Percentiles rank a stretch among this genome's conserved stretches.
These are phyloP conservation scores for Cladobotryum protrusum DNA, from an alignment of 2,329 filamentous ascomycete species.

Conservation along the genomic window DNA sequence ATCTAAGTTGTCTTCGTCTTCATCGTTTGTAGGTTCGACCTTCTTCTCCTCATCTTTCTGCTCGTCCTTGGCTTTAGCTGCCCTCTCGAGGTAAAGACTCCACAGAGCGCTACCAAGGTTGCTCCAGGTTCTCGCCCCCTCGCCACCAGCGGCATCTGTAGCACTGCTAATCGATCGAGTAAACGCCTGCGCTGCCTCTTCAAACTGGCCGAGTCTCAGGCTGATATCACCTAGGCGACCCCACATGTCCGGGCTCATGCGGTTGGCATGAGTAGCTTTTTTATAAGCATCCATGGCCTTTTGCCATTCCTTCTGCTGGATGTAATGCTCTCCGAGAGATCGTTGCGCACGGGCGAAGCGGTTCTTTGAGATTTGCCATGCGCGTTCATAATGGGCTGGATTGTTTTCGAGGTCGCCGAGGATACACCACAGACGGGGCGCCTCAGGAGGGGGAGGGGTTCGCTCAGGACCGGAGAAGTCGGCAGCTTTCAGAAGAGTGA, in stretches of 20 bases:
- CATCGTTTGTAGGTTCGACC: conserved; percentile 12
- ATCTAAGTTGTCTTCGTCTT: conserved; percentile 26
- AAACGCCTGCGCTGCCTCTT: conserved; percentile 77
- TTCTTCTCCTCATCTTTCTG: conserved; percentile 15
- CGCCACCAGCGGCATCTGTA: conserved; percentile 62
- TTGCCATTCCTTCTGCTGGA: conserved; percentile 57
- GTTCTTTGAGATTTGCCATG: conserved; percentile 77
- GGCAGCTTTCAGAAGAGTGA: conserved; percentile 48
- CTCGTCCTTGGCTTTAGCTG: conserved; percentile 31
- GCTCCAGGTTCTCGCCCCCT: conserved; percentile 88
- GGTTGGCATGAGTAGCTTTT: conserved; percentile 70
- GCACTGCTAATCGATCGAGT: conserved; percentile 66
- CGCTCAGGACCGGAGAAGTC: conserved; percentile 56
- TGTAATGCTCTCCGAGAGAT: conserved; percentile 74
- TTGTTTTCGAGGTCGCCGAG: conserved; percentile 82
- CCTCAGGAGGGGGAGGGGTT: conserved; percentile 69
- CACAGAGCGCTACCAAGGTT: conserved; percentile 84
- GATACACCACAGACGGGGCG: conserved; percentile 86
- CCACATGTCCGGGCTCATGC: conserved; percentile 79
- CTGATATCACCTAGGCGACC: conserved; percentile 84
- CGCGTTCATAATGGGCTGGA: conserved; percentile 68
- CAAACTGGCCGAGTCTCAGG: conserved; percentile 69
- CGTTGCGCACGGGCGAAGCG: conserved; percentile 84
- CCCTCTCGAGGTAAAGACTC: conserved; percentile 54
- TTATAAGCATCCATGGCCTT: conserved; percentile 72